These are phyloP conservation scores for Nicotiana rustica DNA, from an alignment of 305 asterid genomes.

Conservation along the genomic window DNA sequence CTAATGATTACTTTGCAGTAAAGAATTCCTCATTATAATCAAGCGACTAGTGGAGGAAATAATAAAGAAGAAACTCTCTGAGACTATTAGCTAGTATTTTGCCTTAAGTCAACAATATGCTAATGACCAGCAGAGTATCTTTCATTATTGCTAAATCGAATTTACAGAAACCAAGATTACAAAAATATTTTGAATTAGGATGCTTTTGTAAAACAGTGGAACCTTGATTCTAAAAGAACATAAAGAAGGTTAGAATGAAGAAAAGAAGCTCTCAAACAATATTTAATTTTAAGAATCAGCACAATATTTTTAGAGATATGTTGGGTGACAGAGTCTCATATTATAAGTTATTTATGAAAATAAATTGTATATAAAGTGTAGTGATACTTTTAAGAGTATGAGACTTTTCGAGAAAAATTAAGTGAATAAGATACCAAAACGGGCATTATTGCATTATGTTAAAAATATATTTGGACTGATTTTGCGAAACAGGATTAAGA, in stretches of 20 bases:
- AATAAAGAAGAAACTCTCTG: background rate
- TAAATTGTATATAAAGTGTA: too few relatives aligned
- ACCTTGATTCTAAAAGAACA: background rate
- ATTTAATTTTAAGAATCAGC: background rate
- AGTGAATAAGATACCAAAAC: too few relatives aligned
- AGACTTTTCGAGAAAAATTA: too few relatives aligned
- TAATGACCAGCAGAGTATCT: background rate
- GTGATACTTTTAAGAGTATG: too few relatives aligned
- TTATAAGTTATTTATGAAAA: too few relatives aligned
- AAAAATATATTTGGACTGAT: too few relatives aligned
- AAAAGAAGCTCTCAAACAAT: background rate
- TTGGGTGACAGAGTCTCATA: too few relatives aligned
- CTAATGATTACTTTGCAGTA: background rate
- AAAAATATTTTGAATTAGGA: background rate
- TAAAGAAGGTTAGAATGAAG: too few relatives aligned
- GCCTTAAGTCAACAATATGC: background rate
- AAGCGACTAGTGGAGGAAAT: conserved; percentile 2
- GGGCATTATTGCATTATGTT: too few relatives aligned
- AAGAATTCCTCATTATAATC: background rate
- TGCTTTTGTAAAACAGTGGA: background rate
- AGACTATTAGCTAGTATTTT: background rate
- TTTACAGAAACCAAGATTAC: background rate
- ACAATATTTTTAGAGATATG: background rate
- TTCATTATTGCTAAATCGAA: too few relatives aligned
- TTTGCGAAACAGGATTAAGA: background rate